Base-by-base conservation (phyloP, 148 eudicot species). In the Rhododendron simsii region DNA sequence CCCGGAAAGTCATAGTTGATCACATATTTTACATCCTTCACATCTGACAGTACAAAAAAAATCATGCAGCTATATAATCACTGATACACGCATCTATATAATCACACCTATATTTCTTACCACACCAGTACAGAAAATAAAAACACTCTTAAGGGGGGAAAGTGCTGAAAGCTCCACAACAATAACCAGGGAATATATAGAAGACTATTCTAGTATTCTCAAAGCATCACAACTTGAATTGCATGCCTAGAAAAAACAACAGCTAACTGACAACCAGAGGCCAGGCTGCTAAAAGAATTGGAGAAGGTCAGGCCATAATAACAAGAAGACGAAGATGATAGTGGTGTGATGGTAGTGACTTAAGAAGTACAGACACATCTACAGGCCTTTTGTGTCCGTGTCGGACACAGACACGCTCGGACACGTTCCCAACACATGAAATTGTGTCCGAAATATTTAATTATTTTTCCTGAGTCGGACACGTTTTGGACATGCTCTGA, bases 1-100 rank as follows among this genome's bases (percentile, higher is more conserved):
- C 98, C 98, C 20, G 99, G 99, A 80, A 98, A 98, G 88, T 98
- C 98, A 74, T 98, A 98, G 87, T 95, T 98, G 88, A 98, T 92
- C 83, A 98, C 99, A 75, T 85, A 98, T 84, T 91, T 98, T 81
- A 98, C 99, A 89, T 95, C 99, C 91, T 98, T 98, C 88, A 98
- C 99, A 90, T 98, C 99, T 95, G 93, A 80, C 65, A 50, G 81
- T 65, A 73, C 74, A 11, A 11, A 18, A 28, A 28, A 45, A 74
- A 84, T 23, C 35, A 67, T 37, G 48, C 86, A 84, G 41, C 63
- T 81, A 81, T 51, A 18, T n/a, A 80, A 53, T 14, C 21, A 15
- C 50, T 2, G 9, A 9, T 47, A 47, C 30, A 61, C 8, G 30
- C 85, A 83, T 16, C 57, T 80, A 51, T 50, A 20, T 26, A 53